Evolutionary conservation across 805 yeast species (phyloP).

Genomic region (Kuraishia borneana): DNA sequence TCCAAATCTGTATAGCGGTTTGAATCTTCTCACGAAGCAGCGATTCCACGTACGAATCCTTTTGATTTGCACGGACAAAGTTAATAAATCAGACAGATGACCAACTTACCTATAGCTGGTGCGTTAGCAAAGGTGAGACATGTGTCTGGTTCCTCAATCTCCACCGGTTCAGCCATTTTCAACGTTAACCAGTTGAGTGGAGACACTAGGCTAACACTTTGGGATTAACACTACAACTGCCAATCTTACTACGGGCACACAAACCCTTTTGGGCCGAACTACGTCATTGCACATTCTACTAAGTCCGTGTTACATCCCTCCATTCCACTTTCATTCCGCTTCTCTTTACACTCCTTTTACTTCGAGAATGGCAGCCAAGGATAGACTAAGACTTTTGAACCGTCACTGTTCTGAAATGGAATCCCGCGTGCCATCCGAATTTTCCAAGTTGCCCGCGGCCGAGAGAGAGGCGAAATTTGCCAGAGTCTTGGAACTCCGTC

Average conservation of each 20-base stretch:
- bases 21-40: slow-evolving; percentile 42
- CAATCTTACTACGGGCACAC: too few species aligned
- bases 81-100: neutral
- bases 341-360: too few species aligned
- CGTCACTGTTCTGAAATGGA: neutral
- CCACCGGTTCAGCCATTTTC: too few species aligned
- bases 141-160: too few species aligned
- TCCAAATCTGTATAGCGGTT: slow-evolving; percentile 41
- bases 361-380: too few species aligned
- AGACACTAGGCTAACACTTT: too few species aligned
- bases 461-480: slow-evolving; percentile 1
- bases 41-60: slow-evolving; percentile 65
- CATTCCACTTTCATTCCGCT: too few species aligned
- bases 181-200: too few species aligned
- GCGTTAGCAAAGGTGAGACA: slow-evolving; percentile 57
- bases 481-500: neutral
- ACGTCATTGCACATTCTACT: too few species aligned
- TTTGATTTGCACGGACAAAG: slow-evolving; percentile 75
- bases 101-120: slow-evolving; percentile 62
- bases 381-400: slow-evolving; percentile 1
- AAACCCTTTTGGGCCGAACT: too few species aligned
- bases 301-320: too few species aligned
- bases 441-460: neutral
- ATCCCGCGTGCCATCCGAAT: neutral
- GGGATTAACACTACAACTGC: too few species aligned